Evolutionary conservation across 331 rosid genomes (phyloP), one percentile per base, ranked within the genome.

Genomic region (Rosa hybrid): DNA sequence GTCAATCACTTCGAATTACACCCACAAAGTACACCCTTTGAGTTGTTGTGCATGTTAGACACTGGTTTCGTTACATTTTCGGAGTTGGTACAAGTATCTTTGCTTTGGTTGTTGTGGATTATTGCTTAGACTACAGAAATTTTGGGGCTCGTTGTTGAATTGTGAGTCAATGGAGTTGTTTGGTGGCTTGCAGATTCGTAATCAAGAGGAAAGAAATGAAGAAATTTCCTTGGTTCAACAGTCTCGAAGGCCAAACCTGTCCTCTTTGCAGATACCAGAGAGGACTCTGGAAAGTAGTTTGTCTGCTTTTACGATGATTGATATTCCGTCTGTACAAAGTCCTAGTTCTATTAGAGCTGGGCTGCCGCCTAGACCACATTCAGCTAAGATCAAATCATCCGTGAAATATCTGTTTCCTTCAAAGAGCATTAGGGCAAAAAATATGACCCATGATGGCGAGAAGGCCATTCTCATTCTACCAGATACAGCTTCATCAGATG

Each of bases 321-420:
- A 92, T 75, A 65, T 72, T 69, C 77, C 86, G 30, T 83, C 80
- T 0, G 50, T 67, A 39, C 50, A 91, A 42, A 89, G 90, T 81
- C 90, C 91, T 38, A 84, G 88, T 84, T 86, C 92, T 11, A 46
- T 69, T 12, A 88, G 90, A 83, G 89, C 82, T 54, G 92, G 93
- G 67, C 85, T 92, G 68, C 97, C 97, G 7, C 94, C 94, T 34
- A 86, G 87, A 82, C 90, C 91, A n/a, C 89, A 71, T 81, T 92
- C 92, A 45, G 87, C 88, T n/a, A 86, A 84, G 86, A 68, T 80
- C 83, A 92, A 84, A 76, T 78, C 94, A 68, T 84, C 92, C 12
- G 78, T 84, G 78, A 91, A 84, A 80, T 80, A 53, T 80, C 80
- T 91, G 64, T 78, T 91, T 75, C 83, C 97, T 75, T 91, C 88